Evolutionary conservation across 2,329 filamentous ascomycete species (phyloP), one percentile per base, ranked within the genome.

Genomic region (Stachybotrys echinatus): DNA sequence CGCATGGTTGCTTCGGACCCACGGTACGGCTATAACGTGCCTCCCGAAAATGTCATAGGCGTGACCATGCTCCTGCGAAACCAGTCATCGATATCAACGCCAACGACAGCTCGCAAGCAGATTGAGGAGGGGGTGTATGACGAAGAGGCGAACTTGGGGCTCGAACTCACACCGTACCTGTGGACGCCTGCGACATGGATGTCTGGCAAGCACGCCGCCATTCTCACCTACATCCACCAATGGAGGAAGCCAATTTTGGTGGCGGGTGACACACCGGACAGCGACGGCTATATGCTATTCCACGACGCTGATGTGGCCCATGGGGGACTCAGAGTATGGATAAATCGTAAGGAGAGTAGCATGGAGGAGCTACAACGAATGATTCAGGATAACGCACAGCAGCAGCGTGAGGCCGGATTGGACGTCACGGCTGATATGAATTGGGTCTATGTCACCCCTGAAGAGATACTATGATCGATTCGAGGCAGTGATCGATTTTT

Each of bases 1-100:
- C 67, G 72, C 47, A 72, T 74, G 69, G 68, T 74, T 1, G 71
- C 66, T n/a, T 63, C 69, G 2, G 72, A 74, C 50, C 68, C 70
- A 7, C 64, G 64, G 51, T 74, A 74, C 45, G 72, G 71, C 43
- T 74, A 74, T 62, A 73, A 74, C 51, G 69, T 74, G 6, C 65
- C 65, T 27, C 59, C 71, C 2, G 60, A 74, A 50, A 73, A 74
- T 46, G 69, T 74, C 34, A 72, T 74, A 19, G 72, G 72, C 22
- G 70, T 74, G 12, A 68, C 66, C 3, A 61, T 69, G 0, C 58
- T 72, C 6, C 59, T 74, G 50, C 60, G 56, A 31, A 64, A 67
- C 47, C 50, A 52, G 40, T 43, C 40, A 19, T 43, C 40, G 62
- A 61, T 6, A 61, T 62, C 5, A 54, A 55, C 8, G 52, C 69